Conservation (phyloP, 257 asterid species). For the Cynanchum wilfordii region DNA sequence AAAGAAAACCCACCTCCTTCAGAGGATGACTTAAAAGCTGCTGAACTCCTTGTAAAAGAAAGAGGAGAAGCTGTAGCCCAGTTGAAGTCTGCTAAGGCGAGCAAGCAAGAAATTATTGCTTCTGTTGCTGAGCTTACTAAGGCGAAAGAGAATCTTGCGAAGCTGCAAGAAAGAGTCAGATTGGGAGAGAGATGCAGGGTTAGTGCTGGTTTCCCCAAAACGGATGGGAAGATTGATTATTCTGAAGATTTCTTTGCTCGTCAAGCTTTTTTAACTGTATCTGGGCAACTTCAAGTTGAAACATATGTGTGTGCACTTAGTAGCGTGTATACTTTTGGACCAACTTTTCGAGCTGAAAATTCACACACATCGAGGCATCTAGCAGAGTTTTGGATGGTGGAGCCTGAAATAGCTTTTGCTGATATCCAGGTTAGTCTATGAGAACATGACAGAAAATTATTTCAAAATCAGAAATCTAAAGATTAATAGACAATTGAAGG, state of each 20-base stretch:
- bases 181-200: constrained; percentile 54
- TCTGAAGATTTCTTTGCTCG: constrained; percentile 79
- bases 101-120: constrained; percentile 45
- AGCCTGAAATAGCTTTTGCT: constrained; percentile 95
- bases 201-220: constrained; percentile 65
- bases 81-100: constrained; percentile 68
- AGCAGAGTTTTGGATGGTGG: constrained; percentile 99
- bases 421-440: constrained; percentile 57
- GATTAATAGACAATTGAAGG: background rate
- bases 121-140: constrained; percentile 68
- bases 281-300: constrained; percentile 96
- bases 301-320: constrained; percentile 90
- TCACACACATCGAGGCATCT: constrained; percentile 94
- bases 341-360: constrained; percentile 92
- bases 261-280: constrained; percentile 91
- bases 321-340: constrained; percentile 93
- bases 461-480: background rate
- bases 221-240: constrained; percentile 83
- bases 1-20: constrained; percentile 67
- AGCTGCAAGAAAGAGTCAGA: constrained; percentile 55
- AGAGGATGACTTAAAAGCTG: constrained; percentile 51
- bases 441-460: background rate
- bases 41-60: constrained; percentile 59
- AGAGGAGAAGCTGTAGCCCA: constrained; percentile 71
- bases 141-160: constrained; percentile 59